A percentile compares a stretch with the other conserved stretches of the same genome.
phyloP scores from a whole-genome alignment of 768 basidiomycete genomes.

The Gloeophyllum trabeum region DNA sequence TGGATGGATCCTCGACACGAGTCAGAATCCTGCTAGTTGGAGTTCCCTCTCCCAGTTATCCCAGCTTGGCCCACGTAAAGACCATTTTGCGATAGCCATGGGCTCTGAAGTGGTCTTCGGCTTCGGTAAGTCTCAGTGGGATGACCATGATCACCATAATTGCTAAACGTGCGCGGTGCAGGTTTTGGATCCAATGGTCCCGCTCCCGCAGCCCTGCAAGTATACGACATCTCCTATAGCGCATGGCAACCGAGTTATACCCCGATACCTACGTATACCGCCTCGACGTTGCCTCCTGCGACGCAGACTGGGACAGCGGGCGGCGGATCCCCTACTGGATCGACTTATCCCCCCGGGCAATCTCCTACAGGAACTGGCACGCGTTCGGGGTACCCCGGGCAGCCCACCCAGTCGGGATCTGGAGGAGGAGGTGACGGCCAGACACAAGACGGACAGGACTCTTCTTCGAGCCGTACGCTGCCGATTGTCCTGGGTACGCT shows the following conservation, averaged over 20 bases:
- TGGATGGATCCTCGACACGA: constrained; percentile 63
- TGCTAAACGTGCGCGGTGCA: constrained; percentile 13
- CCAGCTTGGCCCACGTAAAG: constrained; percentile 51
- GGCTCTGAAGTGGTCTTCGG: constrained; percentile 63
- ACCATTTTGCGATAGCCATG: constrained; percentile 61
- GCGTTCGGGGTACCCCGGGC: not conserved
- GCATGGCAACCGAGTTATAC: constrained; percentile 27
- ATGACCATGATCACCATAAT: no score
- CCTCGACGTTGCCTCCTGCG: constrained; percentile 14
- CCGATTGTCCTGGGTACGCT: constrained; percentile 53
- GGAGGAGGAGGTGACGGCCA: not conserved
- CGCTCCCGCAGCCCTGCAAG: constrained; percentile 38
- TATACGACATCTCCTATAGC: constrained; percentile 34
- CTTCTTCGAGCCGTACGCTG: constrained; percentile 16
- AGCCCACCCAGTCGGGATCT: not conserved
- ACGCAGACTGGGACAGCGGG: constrained; percentile 10
- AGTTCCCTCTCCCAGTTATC: constrained; percentile 33
- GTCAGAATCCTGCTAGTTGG: constrained; percentile 50
- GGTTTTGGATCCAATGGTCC: constrained; percentile 40
- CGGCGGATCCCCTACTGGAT: constrained; percentile 6
- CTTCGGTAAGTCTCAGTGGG: constrained; percentile 42
- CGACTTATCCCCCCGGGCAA: not conserved
- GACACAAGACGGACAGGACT: not conserved
- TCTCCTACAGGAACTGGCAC: constrained; percentile 10
- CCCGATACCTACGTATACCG: constrained; percentile 15